Conservation (phyloP, 2,329 filamentous ascomycete species). For the Exophiala viscosa region DNA sequence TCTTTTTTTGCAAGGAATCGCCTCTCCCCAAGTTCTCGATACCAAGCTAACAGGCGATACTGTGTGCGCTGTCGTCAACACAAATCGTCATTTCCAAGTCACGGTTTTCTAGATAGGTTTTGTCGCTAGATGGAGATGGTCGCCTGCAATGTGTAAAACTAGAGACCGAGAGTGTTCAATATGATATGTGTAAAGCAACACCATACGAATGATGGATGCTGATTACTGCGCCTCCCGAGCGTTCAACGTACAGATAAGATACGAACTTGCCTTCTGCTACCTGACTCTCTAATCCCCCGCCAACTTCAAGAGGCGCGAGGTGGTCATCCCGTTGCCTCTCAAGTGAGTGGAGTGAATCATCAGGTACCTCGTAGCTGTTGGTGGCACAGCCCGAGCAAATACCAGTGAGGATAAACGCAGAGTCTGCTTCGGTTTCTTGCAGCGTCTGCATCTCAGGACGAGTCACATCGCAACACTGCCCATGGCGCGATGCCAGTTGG, state of each 20-base stretch:
- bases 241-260: neutral
- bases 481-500: slow-evolving; percentile 1
- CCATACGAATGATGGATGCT: neutral
- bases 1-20: neutral
- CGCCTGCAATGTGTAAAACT: too few species aligned
- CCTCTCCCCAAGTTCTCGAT: too few species aligned
- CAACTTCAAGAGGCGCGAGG: neutral
- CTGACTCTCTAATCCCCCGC: neutral
- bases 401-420: neutral
- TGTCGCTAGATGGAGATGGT: too few species aligned
- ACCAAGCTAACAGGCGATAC: too few species aligned
- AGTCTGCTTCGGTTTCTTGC: neutral
- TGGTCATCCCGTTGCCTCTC: neutral
- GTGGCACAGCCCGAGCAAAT: slow-evolving; percentile 7
- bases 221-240: neutral
- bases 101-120: too few species aligned
- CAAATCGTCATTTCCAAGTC: too few species aligned
- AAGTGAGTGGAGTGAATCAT: neutral
- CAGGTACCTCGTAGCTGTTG: too few species aligned
- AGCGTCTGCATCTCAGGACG: slow-evolving; percentile 2
- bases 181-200: neutral
- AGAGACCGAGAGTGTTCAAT: too few species aligned
- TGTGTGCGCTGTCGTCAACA: too few species aligned
- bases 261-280: neutral
- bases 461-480: slow-evolving; percentile 9